Conservation (phyloP, 139 green algal species). For the Tetratostichococcus sp. region DNA sequence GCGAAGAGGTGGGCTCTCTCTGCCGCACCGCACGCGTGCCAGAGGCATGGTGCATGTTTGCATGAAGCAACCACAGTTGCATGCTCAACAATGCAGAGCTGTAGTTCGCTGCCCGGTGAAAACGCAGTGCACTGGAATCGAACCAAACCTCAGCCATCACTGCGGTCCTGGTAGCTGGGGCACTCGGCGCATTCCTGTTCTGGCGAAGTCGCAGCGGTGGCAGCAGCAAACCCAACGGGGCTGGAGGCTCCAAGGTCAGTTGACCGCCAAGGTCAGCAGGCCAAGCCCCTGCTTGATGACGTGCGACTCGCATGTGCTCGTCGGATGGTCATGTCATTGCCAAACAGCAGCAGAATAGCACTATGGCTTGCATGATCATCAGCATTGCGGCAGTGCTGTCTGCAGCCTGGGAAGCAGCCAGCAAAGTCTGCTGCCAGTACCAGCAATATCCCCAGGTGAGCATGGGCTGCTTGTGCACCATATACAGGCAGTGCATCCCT, state of each 20-base stretch:
- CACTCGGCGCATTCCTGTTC: neutral
- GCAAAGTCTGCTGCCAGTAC: no score
- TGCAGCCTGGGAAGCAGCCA: no score
- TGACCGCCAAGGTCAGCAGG: neutral
- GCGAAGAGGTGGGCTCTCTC: neutral
- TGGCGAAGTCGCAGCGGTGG: neutral
- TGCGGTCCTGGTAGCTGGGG: neutral
- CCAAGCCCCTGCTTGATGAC: no score
- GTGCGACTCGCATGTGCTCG: no score
- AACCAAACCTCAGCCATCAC: neutral
- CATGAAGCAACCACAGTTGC: neutral
- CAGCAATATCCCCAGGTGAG: no score
- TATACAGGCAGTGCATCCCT: no score
- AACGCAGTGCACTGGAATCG: neutral
- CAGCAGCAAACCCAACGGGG: neutral
- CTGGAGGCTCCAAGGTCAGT: neutral
- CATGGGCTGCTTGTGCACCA: no score
- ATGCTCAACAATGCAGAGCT: neutral
- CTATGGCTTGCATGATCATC: no score
- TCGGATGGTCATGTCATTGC: no score
- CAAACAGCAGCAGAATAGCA: no score
- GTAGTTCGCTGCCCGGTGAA: neutral
- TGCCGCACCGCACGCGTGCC: no score
- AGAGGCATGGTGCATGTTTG: neutral
- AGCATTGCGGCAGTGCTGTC: no score